Conservation (phyloP, 306 rosid species). For the Styphnolobium japonicum region DNA sequence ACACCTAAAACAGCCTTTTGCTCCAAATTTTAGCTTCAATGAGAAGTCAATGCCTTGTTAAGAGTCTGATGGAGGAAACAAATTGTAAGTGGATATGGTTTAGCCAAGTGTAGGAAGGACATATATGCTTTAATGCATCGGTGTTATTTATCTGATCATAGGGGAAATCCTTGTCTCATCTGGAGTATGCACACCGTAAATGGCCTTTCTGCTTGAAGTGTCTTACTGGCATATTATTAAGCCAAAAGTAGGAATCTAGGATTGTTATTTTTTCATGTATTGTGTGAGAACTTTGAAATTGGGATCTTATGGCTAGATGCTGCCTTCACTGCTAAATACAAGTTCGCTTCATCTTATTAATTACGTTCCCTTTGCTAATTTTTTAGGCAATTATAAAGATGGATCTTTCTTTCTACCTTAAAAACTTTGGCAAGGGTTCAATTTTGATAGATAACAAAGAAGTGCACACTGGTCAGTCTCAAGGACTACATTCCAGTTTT, state of each 20-base stretch:
- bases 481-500: slow-evolving; percentile 59
- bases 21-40: slow-evolving; percentile 6
- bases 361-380: slow-evolving; percentile 6
- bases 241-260: neutral
- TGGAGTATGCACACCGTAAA: neutral
- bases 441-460: slow-evolving; percentile 75
- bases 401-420: slow-evolving; percentile 77
- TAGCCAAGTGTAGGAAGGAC: neutral
- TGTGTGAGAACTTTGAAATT: neutral
- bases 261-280: neutral
- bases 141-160: neutral
- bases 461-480: slow-evolving; percentile 62
- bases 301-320: neutral
- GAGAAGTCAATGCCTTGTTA: neutral
- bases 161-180: neutral
- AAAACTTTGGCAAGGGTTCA: slow-evolving; percentile 70
- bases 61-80: neutral
- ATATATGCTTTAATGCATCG: neutral
- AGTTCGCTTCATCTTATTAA: slow-evolving; percentile 1
- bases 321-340: slow-evolving; percentile 13
- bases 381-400: slow-evolving; percentile 70
- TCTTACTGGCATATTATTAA: neutral
- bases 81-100: neutral
- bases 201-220: slow-evolving; percentile 14
- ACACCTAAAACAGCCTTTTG: neutral